Conservation (phyloP, 2,329 filamentous ascomycete species). For the Tolypocladium ovalisporum region DNA sequence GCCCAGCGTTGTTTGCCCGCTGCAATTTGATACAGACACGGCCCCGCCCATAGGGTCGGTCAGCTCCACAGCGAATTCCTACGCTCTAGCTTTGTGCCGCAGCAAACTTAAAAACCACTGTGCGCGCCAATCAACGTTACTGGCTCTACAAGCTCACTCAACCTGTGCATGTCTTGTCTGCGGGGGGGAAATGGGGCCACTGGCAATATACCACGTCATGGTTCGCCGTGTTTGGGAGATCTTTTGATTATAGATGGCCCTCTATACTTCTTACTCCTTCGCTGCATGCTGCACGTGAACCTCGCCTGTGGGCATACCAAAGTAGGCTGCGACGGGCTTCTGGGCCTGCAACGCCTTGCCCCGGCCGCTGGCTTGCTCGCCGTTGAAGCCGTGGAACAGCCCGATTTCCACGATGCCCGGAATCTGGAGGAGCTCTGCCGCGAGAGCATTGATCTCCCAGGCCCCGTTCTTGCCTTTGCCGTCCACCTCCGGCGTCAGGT, state of each 20-base stretch:
- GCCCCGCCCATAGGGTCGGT: neutral
- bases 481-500: conserved; percentile 38
- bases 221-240: neutral
- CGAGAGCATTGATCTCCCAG: conserved; percentile 73
- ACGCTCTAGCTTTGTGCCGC: neutral
- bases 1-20: neutral
- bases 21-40: neutral
- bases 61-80: neutral
- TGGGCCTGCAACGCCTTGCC: conserved; percentile 60
- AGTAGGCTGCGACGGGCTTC: conserved; percentile 90
- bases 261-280: neutral
- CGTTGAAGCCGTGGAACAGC: conserved; percentile 76
- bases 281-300: conserved; percentile 25
- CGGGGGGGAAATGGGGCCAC: neutral
- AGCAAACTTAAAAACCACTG: neutral
- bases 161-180: neutral
- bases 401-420: conserved; percentile 87
- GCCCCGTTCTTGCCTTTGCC: conserved; percentile 40
- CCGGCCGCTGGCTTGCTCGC: conserved; percentile 46
- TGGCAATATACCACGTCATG: neutral
- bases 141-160: neutral
- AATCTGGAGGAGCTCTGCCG: conserved; percentile 65
- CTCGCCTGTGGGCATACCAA: conserved; percentile 74
- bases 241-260: neutral
- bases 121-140: neutral